phyloP scores from a whole-genome alignment of 805 yeast species.

The Ogataea siamensis region DNA sequence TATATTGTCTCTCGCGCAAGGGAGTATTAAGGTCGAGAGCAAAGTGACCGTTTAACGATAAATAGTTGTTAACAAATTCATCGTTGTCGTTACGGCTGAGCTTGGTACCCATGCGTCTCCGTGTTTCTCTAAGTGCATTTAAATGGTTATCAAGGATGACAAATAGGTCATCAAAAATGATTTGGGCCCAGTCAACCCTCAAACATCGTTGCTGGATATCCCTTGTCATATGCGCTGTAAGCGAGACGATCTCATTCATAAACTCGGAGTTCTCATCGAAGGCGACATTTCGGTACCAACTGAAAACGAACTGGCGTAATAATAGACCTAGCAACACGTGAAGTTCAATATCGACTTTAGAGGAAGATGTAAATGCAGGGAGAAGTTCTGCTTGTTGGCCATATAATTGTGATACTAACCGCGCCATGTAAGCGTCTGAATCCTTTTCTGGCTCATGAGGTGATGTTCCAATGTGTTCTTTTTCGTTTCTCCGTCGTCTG shows the following conservation, averaged over 20 bases:
- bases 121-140: conserved; percentile 12
- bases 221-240: conserved; percentile 40
- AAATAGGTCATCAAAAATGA: conserved; percentile 47
- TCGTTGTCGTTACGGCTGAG: conserved; percentile 8
- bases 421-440: conserved; percentile 27
- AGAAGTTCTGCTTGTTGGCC: conserved; percentile 24
- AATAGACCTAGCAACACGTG: conserved; percentile 47
- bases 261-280: conserved; percentile 40
- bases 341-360: conserved; percentile 42
- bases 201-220: conserved; percentile 36
- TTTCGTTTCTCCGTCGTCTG: conserved; percentile 6
- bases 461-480: background rate
- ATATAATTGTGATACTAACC: conserved; percentile 20
- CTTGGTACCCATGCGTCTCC: conserved; percentile 16
- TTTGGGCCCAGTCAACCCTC: conserved; percentile 33
- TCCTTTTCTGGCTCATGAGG: conserved; percentile 13
- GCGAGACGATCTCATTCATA: conserved; percentile 37
- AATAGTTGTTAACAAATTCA: conserved; percentile 18
- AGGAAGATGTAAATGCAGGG: conserved; percentile 40
- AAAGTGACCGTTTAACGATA: conserved; percentile 23
- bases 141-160: conserved; percentile 35
- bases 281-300: conserved; percentile 44
- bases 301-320: conserved; percentile 43
- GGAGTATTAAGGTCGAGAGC: conserved; percentile 19
- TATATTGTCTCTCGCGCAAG: conserved; percentile 33